phyloP scores from a whole-genome alignment of 768 basidiomycete genomes.

The Auricularia cornea region DNA sequence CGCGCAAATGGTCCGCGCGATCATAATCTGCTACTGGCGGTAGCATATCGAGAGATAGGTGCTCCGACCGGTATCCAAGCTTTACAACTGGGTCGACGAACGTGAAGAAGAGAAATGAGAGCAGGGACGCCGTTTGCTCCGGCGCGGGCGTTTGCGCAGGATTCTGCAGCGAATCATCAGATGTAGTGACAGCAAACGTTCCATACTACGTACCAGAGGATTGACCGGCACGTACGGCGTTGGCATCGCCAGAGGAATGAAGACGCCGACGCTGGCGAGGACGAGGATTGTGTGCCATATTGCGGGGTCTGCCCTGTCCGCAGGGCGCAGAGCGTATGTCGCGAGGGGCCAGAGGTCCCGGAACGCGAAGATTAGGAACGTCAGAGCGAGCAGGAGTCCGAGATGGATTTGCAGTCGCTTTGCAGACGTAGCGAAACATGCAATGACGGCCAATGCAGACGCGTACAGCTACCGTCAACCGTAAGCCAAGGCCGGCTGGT shows the following conservation, averaged over 20 bases:
- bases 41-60: constrained; percentile 34
- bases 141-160: constrained; percentile 27
- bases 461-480: too few species aligned
- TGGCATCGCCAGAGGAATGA: constrained; percentile 49
- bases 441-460: too few species aligned
- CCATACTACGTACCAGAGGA: constrained; percentile 32
- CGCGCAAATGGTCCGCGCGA: constrained; percentile 19
- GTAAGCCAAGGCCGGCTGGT: too few species aligned
- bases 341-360: constrained; percentile 44
- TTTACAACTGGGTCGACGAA: constrained; percentile 48
- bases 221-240: constrained; percentile 51
- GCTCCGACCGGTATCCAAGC: constrained; percentile 34
- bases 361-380: constrained; percentile 31
- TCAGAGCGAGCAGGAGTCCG: too few species aligned
- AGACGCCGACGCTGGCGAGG: constrained; percentile 35
- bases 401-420: too few species aligned
- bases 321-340: constrained; percentile 42
- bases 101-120: constrained; percentile 37
- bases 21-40: constrained; percentile 43
- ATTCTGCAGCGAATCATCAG: constrained; percentile 19
- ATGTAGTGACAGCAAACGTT: neutral
- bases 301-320: constrained; percentile 39
- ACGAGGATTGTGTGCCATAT: constrained; percentile 48
- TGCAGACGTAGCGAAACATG: too few species aligned
- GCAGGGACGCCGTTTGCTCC: constrained; percentile 43